Base-by-base conservation (phyloP, 176 grass and related monocot genomes). In the Tillandsia fasciculata region DNA sequence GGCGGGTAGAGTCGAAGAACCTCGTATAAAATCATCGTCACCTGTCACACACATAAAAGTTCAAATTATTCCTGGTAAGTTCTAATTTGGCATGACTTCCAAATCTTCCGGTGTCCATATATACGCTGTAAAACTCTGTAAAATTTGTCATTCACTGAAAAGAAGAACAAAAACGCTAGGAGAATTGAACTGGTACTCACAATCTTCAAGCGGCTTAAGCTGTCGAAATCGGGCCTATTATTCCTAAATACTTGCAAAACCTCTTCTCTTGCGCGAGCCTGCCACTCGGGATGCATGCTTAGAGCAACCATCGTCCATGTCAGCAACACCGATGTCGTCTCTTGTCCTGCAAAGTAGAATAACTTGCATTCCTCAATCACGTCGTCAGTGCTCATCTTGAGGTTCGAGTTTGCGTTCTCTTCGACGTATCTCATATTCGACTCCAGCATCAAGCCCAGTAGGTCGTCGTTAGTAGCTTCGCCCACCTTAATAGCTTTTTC, bases 301-400 rank as follows among this genome's bases (percentile, higher is more conserved):
- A 96, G 50, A 11, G 72, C 53, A 27, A 91, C 33, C 52, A 91
- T 72, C 9, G 91, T 88, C 91, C 91, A 96, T 29, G 88, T 96
- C 23, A 96, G 87, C 69, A 96, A 64, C n/a, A 86, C 79, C 11
- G 88, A 77, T 48, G 91, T 91, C 26, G 88, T 91, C 81, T 96
- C 88, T 65, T 88, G 82, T 49, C 88, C 88, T 1, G 83, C 92
- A 59, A 96, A 91, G 72, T 96, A 96, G 70, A 96, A 96, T 17
- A 96, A 52, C 70, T 91, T 89, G 81, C 92, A 96, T 77, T 96
- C 88, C 51, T 83, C 83, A 11, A 96, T 91, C 24, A 96, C 56
- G 1, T 96, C 88, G 2, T 84, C 67, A 14, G 78, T 87, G 24
- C 70, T 89, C 81, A 96, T 87, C 33, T 76, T 74, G 9, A 79